Base-by-base conservation (phyloP, 345 rosid genomes). In the Laguncularia racemosa region DNA sequence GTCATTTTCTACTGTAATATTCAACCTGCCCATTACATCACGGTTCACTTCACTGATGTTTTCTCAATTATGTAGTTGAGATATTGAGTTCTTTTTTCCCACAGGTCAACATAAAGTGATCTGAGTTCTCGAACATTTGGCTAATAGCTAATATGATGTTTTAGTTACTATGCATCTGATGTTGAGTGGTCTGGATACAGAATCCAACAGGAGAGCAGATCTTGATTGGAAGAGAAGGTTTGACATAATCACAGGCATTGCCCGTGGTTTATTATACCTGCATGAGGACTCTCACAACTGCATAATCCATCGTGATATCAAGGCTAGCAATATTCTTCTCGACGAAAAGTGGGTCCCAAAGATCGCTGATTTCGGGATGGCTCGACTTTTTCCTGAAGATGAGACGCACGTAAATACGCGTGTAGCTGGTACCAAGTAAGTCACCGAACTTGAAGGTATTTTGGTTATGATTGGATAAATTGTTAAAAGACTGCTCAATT, bases 311-410 rank as follows among this genome's bases (percentile, higher is more conserved):
- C 85, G 97, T 0, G 99, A 95, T 47, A 95, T 95, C 46, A 95
- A 95, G 68, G 97, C 97, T 17, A 88, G 99, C 57, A 95, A 95
- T 62, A 77, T 95, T 61, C 77, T 95, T 57, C 88, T 95, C 0
- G 99, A 95, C 20, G 96, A 85, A 17, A 95, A 90, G 64, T 95
- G 97, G 99, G 66, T 76, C 54, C 97, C 99, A 6, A 95, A 95
- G 83, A 95, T 95, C 26, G 96, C 96, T 9, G 99, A 95, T 79
- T 95, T 95, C 33, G 99, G 99, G 59, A 82, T 95, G 99, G 99
- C 97, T 18, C 95, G 99, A n/a, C 96, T 95, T 55, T 95, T 82
- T 69, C 91, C 93, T 0, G 99, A 95, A 77, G 96, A 91, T 23
- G 62, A 70, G 70, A 85, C 97, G 0, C 97, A 95, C 5, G 91